Evolutionary conservation across 2,329 filamentous ascomycete genomes (phyloP).

Genomic region (Zymoseptoria pseudotritici): DNA sequence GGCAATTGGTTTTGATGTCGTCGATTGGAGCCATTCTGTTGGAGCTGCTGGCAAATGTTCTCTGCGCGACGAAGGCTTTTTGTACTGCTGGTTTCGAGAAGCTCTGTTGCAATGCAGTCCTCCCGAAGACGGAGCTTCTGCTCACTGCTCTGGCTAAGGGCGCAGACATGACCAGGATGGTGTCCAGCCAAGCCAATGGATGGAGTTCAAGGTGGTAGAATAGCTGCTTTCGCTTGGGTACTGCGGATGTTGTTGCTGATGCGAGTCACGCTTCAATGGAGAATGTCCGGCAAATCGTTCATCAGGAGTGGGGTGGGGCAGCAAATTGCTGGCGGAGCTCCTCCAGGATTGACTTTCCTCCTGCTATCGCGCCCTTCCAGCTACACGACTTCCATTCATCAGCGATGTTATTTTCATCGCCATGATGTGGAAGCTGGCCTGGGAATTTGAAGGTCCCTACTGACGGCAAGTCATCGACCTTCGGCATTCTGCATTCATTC

Average conservation of each 20-base stretch:
- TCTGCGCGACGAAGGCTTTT: neutral
- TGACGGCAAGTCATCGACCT: too few species aligned
- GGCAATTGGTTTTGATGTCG: constrained; percentile 38
- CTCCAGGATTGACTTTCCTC: too few species aligned
- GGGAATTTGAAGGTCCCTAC: too few species aligned
- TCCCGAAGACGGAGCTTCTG: neutral
- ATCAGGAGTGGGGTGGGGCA: neutral
- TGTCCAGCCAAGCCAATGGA: neutral
- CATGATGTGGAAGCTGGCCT: too few species aligned
- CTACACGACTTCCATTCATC: too few species aligned
- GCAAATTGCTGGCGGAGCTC: too few species aligned
- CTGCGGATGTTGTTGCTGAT: neutral
- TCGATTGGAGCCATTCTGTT: constrained; percentile 15
- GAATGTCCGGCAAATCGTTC: neutral
- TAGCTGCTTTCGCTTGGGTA: neutral
- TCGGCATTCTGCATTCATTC: too few species aligned
- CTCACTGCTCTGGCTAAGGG: neutral
- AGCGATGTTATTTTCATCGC: too few species aligned
- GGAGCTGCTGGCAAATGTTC: constrained; percentile 7
- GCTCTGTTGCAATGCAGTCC: neutral
- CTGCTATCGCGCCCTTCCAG: too few species aligned
- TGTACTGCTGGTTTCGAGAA: neutral
- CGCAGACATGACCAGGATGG: neutral
- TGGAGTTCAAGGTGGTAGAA: neutral
- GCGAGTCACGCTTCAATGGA: neutral